These are phyloP conservation scores for Eucalyptus marginata DNA, from an alignment of 345 rosid genomes.

Conservation along the genomic window DNA sequence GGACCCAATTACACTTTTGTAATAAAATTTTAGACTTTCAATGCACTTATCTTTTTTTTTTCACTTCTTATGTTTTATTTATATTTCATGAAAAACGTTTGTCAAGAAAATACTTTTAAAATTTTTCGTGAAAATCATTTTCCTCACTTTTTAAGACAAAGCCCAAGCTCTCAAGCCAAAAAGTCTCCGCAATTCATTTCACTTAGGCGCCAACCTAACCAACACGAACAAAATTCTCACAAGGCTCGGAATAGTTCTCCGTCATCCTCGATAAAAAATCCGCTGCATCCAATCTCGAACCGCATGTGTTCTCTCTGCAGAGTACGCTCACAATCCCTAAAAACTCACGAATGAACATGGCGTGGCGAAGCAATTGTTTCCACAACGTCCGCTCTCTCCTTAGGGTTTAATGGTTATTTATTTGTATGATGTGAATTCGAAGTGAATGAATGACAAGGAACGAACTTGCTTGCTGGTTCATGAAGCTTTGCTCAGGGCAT, in stretches of 20 bases:
- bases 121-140: no score
- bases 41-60: accelerated
- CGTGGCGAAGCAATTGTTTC: no score
- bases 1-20: accelerated
- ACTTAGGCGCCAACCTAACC: not conserved
- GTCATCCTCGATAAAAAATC: not conserved
- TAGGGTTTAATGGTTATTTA: no score
- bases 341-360: no score
- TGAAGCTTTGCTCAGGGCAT: no score
- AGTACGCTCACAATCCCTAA: not conserved
- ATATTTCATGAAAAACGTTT: accelerated
- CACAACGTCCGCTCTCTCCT: no score
- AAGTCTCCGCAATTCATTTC: not conserved
- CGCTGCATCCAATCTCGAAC: not conserved
- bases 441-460: no score
- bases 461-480: no score
- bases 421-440: no score
- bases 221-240: not conserved
- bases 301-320: not conserved
- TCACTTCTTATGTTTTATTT: no score
- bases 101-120: accelerated
- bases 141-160: not conserved
- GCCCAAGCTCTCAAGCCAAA: not conserved
- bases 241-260: not conserved
- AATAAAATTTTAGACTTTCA: no score